Evolutionary conservation across 306 rosid species (phyloP).

Genomic region (Mimosa pudica): DNA sequence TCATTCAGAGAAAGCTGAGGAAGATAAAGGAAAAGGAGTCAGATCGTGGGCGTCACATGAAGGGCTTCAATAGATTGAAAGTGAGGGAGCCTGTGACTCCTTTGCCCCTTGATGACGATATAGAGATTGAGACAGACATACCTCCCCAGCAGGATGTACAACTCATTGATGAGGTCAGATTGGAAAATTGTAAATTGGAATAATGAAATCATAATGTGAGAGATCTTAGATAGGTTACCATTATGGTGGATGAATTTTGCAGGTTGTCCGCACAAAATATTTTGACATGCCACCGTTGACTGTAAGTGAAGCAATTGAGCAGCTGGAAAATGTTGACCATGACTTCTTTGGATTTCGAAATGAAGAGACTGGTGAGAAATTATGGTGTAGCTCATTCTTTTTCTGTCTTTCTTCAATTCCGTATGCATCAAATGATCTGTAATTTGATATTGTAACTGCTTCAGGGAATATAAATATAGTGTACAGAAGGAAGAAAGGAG

Average conservation of each 20-base stretch:
- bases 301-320: conserved; percentile 81
- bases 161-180: conserved; percentile 54
- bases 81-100: conserved; percentile 57
- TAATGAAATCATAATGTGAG: too few relatives aligned
- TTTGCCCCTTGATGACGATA: conserved; percentile 32
- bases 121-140: not conserved
- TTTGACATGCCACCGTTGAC: conserved; percentile 95
- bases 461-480: conserved; percentile 81
- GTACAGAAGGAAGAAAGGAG: conserved; percentile 85
- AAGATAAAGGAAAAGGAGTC: conserved; percentile 91
- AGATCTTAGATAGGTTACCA: not conserved
- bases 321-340: conserved; percentile 81
- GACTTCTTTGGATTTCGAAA: conserved; percentile 91
- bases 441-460: conserved; percentile 25
- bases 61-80: conserved; percentile 73
- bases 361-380: conserved; percentile 78
- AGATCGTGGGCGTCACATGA: conserved; percentile 91
- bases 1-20: conserved; percentile 91
- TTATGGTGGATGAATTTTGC: conserved; percentile 26
- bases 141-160: conserved; percentile 52
- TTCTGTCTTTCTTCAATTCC: not conserved
- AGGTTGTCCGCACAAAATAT: conserved; percentile 91
- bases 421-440: conserved; percentile 5
- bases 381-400: not conserved
- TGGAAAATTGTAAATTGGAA: too few relatives aligned